Percentiles rank a stretch among this genome's conserved stretches.
Conservation (phyloP, 2,329 filamentous ascomycete genomes). For the Diaporthe sp. region DNA sequence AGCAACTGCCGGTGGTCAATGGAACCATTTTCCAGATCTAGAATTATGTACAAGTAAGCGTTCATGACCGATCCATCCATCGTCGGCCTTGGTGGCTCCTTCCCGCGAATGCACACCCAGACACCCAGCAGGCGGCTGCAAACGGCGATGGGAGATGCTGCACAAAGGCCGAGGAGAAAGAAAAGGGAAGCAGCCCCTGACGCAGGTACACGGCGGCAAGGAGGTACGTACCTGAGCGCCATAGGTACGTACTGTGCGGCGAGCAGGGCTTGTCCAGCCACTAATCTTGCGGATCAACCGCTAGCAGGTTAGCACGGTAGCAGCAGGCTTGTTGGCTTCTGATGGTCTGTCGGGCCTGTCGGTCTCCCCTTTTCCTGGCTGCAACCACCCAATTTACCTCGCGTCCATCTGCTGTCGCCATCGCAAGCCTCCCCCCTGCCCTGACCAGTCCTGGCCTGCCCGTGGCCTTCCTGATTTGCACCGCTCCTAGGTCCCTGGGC, state of each 20-base stretch:
- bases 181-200: slow-evolving; percentile 13
- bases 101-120: slow-evolving; percentile 14
- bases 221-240: slow-evolving; percentile 7
- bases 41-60: neutral
- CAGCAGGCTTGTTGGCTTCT: slow-evolving; percentile 33
- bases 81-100: slow-evolving; percentile 3
- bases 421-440: slow-evolving; percentile 25
- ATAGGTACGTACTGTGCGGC: slow-evolving; percentile 6
- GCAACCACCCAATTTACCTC: slow-evolving; percentile 31
- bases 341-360: slow-evolving; percentile 12
- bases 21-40: slow-evolving; percentile 8
- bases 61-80: slow-evolving; percentile 7
- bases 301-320: slow-evolving; percentile 24
- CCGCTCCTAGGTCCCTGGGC: slow-evolving; percentile 15
- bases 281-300: slow-evolving; percentile 33
- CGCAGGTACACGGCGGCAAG: slow-evolving; percentile 28
- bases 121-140: slow-evolving; percentile 17
- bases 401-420: slow-evolving; percentile 24
- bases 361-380: slow-evolving; percentile 16
- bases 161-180: slow-evolving; percentile 8
- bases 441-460: neutral
- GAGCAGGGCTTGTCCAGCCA: slow-evolving; percentile 12
- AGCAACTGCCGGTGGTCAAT: slow-evolving; percentile 21
- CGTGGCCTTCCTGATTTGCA: slow-evolving; percentile 22
- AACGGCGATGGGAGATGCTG: slow-evolving; percentile 11